Conservation (phyloP, 179 eudicot genomes). For the Spergularia azorica region DNA sequence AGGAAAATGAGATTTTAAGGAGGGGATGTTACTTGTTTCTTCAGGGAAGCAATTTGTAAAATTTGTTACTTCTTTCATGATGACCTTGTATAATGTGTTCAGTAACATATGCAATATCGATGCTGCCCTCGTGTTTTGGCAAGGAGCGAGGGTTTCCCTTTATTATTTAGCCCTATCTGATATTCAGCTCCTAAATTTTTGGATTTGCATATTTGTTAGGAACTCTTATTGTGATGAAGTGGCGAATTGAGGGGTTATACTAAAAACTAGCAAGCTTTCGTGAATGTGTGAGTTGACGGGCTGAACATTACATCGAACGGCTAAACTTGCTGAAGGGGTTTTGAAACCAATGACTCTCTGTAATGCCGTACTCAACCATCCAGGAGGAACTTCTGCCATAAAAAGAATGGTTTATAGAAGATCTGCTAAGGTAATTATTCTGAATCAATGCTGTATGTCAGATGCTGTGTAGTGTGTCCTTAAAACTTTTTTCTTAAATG, state of each 20-base stretch:
- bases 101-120: no score
- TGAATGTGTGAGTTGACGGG: slow-evolving; percentile 12
- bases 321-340: not conserved
- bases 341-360: slow-evolving; percentile 24
- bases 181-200: slow-evolving; percentile 4
- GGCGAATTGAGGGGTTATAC: slow-evolving; percentile 1
- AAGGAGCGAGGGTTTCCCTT: not conserved
- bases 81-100: no score
- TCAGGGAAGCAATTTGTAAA: no score
- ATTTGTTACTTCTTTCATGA: no score
- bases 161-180: not conserved
- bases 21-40: no score
- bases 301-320: not conserved
- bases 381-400: slow-evolving; percentile 20
- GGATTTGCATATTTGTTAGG: slow-evolving; percentile 11
- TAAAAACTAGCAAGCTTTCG: no score
- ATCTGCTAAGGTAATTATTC: slow-evolving; percentile 28
- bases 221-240: slow-evolving; percentile 11
- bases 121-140: not conserved
- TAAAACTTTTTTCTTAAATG: not conserved
- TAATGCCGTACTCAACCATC: slow-evolving; percentile 30
- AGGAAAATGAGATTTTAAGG: no score
- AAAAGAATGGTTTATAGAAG: slow-evolving; percentile 25
- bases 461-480: slow-evolving; percentile 3
- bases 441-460: not conserved